phyloP scores from a whole-genome alignment of 2,329 filamentous ascomycete species.

The Fusarium pseudoanthophilum region DNA sequence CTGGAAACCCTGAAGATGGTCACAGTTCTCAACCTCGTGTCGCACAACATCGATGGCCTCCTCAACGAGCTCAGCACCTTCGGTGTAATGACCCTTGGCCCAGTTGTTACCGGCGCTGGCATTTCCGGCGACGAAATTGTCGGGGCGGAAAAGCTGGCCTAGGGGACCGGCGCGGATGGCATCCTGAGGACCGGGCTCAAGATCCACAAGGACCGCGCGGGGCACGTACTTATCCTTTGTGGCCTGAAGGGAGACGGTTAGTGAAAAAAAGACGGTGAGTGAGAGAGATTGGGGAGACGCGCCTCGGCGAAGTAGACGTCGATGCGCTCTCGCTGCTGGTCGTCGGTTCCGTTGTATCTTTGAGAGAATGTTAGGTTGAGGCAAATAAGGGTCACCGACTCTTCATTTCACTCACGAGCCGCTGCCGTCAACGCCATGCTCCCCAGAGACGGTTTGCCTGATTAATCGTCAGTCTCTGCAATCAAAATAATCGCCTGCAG shows the following conservation, averaged over 20 bases:
- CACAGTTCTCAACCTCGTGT: slow-evolving; percentile 97
- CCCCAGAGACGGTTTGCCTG: slow-evolving; percentile 81
- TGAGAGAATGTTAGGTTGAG: slow-evolving; percentile 2
- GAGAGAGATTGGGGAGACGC: slow-evolving; percentile 36
- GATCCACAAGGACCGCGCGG: slow-evolving; percentile 97
- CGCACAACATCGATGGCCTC: slow-evolving; percentile 98
- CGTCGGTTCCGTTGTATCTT: slow-evolving; percentile 87
- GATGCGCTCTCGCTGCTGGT: slow-evolving; percentile 99
- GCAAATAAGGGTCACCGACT: slow-evolving; percentile 6
- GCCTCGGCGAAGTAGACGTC: slow-evolving; percentile 96
- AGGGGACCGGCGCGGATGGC: slow-evolving; percentile 97
- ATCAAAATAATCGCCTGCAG: background rate
- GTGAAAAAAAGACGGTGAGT: background rate
- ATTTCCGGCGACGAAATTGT: slow-evolving; percentile 99
- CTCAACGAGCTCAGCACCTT: slow-evolving; percentile 98
- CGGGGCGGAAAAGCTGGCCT: slow-evolving; percentile 98
- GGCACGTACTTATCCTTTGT: slow-evolving; percentile 99
- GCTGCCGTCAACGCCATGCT: slow-evolving; percentile 96
- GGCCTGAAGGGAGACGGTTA: slow-evolving; percentile 66
- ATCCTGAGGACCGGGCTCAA: slow-evolving; percentile 99
- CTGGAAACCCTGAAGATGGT: slow-evolving; percentile 99
- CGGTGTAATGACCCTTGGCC: slow-evolving; percentile 99
- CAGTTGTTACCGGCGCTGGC: slow-evolving; percentile 99
- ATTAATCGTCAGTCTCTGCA: background rate
- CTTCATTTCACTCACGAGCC: slow-evolving; percentile 72